These are phyloP conservation scores for Chaetomium tenue DNA, from an alignment of 495 filamentous ascomycete species.

Conservation along the genomic window DNA sequence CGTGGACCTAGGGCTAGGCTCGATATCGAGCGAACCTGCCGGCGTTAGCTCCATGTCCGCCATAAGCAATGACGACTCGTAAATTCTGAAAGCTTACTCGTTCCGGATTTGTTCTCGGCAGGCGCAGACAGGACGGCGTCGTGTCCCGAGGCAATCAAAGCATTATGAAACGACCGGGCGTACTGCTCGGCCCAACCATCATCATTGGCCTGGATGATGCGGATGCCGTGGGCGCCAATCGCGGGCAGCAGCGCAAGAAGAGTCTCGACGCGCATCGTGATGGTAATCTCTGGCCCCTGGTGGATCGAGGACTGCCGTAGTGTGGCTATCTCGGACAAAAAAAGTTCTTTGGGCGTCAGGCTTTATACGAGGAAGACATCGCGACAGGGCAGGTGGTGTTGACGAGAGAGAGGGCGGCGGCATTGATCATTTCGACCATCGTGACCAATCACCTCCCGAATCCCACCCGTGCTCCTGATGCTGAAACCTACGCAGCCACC, in stretches of 20 bases:
- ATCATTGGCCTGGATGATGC: slow-evolving; percentile 66
- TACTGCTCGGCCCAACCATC: slow-evolving; percentile 73
- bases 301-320: neutral
- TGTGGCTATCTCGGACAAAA: neutral
- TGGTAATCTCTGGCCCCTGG: neutral
- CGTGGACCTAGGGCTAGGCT: slow-evolving; percentile 44
- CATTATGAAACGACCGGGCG: slow-evolving; percentile 54
- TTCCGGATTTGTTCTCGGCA: slow-evolving; percentile 63
- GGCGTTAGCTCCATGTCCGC: neutral
- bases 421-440: neutral
- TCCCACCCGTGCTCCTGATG: too few species aligned
- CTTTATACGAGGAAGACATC: neutral
- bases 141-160: slow-evolving; percentile 53
- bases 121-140: slow-evolving; percentile 62
- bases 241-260: slow-evolving; percentile 19
- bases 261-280: slow-evolving; percentile 8
- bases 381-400: neutral
- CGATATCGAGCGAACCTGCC: slow-evolving; percentile 53
- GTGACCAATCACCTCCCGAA: slow-evolving; percentile 5
- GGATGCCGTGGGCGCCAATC: slow-evolving; percentile 30
- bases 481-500: neutral
- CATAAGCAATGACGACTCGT: neutral
- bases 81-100: slow-evolving; percentile 42
- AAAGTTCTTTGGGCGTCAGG: neutral
- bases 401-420: neutral